Evolutionary conservation across 2,329 filamentous ascomycete genomes (phyloP).

Genomic region (Rhinocladiella mackenziei): DNA sequence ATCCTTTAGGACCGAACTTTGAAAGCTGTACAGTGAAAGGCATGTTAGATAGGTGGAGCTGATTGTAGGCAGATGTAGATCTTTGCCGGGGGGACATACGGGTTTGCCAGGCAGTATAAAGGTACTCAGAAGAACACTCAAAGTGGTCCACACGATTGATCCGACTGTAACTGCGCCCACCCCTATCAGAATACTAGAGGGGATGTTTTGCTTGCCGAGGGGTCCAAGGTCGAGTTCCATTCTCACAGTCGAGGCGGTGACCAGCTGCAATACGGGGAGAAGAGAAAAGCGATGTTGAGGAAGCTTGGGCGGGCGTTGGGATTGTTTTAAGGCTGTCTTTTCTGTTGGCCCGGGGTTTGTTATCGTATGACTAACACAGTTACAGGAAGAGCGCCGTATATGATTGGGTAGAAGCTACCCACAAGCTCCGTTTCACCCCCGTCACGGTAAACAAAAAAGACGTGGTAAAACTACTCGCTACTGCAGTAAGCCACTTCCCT

Average conservation of each 20-base stretch:
- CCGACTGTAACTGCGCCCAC: slow-evolving; percentile 58
- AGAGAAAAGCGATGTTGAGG: not conserved
- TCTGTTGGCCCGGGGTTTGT: no score
- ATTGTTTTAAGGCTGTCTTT: no score
- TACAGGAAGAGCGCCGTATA: no score
- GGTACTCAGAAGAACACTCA: slow-evolving; percentile 61
- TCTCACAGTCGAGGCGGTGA: slow-evolving; percentile 2
- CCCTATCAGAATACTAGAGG: slow-evolving; percentile 34
- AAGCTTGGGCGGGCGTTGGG: no score
- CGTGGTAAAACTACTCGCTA: no score
- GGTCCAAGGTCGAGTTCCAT: slow-evolving; percentile 25
- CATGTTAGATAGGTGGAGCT: not conserved
- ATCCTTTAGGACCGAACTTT: slow-evolving; percentile 85
- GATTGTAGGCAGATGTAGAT: not conserved
- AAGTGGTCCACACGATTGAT: slow-evolving; percentile 55
- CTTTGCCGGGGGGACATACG: slow-evolving; percentile 39
- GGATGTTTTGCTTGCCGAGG: slow-evolving; percentile 22
- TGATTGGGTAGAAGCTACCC: no score
- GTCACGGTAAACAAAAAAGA: no score
- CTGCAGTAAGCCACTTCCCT: not conserved
- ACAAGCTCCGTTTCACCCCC: no score
- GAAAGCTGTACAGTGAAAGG: slow-evolving; percentile 58
- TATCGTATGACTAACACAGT: no score
- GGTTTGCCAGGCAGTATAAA: slow-evolving; percentile 60
- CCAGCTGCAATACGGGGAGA: not conserved